These are phyloP conservation scores for Piloderma croceum DNA, from an alignment of 768 basidiomycete genomes.

Conservation along the genomic window DNA sequence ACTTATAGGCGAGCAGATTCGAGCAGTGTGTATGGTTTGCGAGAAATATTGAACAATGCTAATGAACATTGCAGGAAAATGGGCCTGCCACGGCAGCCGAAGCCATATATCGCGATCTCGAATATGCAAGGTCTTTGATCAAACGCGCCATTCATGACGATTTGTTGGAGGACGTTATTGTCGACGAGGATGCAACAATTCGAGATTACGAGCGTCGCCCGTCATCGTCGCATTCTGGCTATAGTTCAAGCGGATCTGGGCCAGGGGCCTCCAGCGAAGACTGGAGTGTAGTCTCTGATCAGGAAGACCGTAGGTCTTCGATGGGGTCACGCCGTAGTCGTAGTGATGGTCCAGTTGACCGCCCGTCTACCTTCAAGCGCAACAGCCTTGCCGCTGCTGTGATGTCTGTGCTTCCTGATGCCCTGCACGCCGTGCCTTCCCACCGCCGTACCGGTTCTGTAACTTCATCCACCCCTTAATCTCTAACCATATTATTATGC, in stretches of 20 bases:
- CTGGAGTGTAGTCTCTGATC: slow-evolving; percentile 84
- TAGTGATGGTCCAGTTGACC: slow-evolving; percentile 33
- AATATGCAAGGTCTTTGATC: slow-evolving; percentile 86
- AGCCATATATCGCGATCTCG: slow-evolving; percentile 92
- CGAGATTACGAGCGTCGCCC: slow-evolving; percentile 15
- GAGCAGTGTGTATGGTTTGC: slow-evolving; percentile 47
- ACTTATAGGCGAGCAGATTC: slow-evolving; percentile 80
- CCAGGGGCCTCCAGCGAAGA: slow-evolving; percentile 64
- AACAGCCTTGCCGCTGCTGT: slow-evolving; percentile 59
- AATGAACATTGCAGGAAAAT: slow-evolving; percentile 59
- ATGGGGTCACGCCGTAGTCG: slow-evolving; percentile 45
- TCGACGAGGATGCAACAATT: slow-evolving; percentile 31
- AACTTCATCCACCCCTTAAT: slow-evolving; percentile 21
- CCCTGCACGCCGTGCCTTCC: slow-evolving; percentile 37
- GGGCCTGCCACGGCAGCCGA: slow-evolving; percentile 94
- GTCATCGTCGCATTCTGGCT: slow-evolving; percentile 35
- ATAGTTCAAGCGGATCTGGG: slow-evolving; percentile 52
- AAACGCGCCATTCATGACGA: slow-evolving; percentile 41
- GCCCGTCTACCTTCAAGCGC: slow-evolving; percentile 42
- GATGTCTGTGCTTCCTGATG: slow-evolving; percentile 56
- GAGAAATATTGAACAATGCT: slow-evolving; percentile 1
- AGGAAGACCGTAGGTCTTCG: slow-evolving; percentile 56
- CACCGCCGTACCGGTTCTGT: slow-evolving; percentile 36
- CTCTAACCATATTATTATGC: background rate
- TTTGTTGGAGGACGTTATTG: slow-evolving; percentile 17